Evolutionary conservation across 352 stramenopile genomes (phyloP).

Genomic region (Phytophthora sansomeana): DNA sequence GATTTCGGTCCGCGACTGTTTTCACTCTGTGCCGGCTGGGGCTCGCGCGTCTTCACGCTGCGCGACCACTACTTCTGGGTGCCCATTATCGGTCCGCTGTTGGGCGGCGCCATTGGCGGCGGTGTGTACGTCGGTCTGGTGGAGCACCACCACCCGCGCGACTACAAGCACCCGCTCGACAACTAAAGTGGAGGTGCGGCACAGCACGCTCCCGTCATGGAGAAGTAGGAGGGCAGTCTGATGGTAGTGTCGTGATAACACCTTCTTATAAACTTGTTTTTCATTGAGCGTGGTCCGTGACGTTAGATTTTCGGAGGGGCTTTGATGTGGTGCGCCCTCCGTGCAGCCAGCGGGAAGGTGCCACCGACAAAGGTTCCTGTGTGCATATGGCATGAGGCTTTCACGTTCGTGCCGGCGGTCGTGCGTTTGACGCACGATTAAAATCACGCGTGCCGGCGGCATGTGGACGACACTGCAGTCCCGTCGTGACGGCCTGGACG

Average conservation of each 20-base stretch:
- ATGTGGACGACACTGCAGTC: not conserved
- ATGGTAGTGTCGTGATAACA: not conserved
- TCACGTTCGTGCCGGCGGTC: not conserved
- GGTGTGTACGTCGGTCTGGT: conserved; percentile 37
- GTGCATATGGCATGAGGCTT: no score
- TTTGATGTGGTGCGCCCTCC: no score
- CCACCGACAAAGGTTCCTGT: no score
- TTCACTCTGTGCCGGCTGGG: conserved; percentile 45
- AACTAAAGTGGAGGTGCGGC: no score
- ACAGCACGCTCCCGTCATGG: no score
- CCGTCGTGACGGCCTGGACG: not conserved
- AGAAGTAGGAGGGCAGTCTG: no score
- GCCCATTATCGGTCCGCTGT: conserved; percentile 47
- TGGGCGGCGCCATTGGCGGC: conserved; percentile 39
- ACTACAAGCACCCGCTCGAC: conserved; percentile 10
- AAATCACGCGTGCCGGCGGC: not conserved
- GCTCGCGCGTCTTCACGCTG: conserved; percentile 40
- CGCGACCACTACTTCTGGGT: conserved; percentile 65
- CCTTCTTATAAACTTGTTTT: not conserved
- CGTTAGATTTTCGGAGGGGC: no score
- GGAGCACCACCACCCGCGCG: conserved; percentile 39
- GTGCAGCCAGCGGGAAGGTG: no score
- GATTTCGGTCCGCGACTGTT: conserved; percentile 56
- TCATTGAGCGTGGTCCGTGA: no score
- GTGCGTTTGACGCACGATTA: not conserved